Evolutionary conservation across 2,329 filamentous ascomycete species (phyloP).

Genomic region (Dothistroma pini): DNA sequence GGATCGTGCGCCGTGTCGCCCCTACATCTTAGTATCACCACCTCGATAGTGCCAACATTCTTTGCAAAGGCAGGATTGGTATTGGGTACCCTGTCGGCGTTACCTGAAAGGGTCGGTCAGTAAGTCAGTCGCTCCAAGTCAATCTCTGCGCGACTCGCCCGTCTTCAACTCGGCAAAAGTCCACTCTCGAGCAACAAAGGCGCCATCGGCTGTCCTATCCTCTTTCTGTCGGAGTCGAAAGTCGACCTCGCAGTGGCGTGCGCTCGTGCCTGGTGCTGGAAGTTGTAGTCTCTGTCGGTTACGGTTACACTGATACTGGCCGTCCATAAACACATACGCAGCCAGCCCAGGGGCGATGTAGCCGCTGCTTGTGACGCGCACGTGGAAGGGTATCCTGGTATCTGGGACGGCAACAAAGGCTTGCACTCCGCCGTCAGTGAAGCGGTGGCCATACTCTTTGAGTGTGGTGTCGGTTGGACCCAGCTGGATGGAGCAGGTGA

Average conservation of each 20-base stretch:
- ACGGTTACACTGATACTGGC: slow-evolving; percentile 56
- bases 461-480: slow-evolving; percentile 42
- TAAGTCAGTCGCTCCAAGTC: background rate
- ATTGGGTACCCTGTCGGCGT: slow-evolving; percentile 37
- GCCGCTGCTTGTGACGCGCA: slow-evolving; percentile 47
- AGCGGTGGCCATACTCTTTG: slow-evolving; percentile 49
- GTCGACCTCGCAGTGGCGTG: slow-evolving; percentile 41
- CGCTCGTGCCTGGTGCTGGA: slow-evolving; percentile 27
- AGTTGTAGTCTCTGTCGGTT: slow-evolving; percentile 45
- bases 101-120: slow-evolving; percentile 31
- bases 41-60: slow-evolving; percentile 48
- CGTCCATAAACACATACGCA: slow-evolving; percentile 56
- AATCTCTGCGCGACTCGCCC: slow-evolving; percentile 35
- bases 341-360: slow-evolving; percentile 54
- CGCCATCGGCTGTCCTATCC: slow-evolving; percentile 43
- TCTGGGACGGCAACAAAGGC: slow-evolving; percentile 51
- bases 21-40: slow-evolving; percentile 45
- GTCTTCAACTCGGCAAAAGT: slow-evolving; percentile 50
- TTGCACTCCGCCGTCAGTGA: slow-evolving; percentile 52
- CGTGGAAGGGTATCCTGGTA: slow-evolving; percentile 44
- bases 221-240: slow-evolving; percentile 54
- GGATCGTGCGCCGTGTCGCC: slow-evolving; percentile 1
- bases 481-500: slow-evolving; percentile 52
- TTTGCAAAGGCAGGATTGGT: slow-evolving; percentile 34
- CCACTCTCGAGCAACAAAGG: slow-evolving; percentile 52